Conservation (phyloP, 148 eudicot genomes). For the Camellia granthamiana region DNA sequence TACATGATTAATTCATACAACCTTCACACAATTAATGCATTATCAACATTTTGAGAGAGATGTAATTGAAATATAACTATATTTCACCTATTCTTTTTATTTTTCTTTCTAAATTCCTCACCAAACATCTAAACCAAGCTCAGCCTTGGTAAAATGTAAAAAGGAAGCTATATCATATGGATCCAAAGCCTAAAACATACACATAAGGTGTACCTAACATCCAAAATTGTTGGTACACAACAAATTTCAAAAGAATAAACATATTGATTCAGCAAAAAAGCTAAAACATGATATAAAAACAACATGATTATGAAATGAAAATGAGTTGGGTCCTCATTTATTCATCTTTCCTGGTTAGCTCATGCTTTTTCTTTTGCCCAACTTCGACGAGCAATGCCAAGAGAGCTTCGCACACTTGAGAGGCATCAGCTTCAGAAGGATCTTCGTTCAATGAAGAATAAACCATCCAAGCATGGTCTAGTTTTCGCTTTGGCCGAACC, state of each 20-base stretch:
- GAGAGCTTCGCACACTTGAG: conserved; percentile 94
- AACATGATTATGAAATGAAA: neutral
- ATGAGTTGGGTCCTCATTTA: conserved; percentile 19
- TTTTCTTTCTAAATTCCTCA: too few relatives aligned
- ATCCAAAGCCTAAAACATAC: too few relatives aligned
- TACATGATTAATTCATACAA: too few relatives aligned
- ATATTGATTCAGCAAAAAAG: neutral
- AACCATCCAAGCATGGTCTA: conserved; percentile 99
- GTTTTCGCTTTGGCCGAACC: conserved; percentile 71
- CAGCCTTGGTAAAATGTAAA: too few relatives aligned
- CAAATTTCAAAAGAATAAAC: neutral
- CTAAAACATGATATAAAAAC: neutral
- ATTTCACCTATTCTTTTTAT: too few relatives aligned
- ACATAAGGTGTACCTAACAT: too few relatives aligned
- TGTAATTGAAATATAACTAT: too few relatives aligned
- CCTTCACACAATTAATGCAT: too few relatives aligned
- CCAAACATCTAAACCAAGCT: too few relatives aligned
- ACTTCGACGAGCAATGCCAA: conserved; percentile 72
- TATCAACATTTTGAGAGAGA: too few relatives aligned
- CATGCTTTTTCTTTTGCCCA: conserved; percentile 49
- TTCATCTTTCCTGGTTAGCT: conserved; percentile 42
- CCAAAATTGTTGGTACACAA: too few relatives aligned
- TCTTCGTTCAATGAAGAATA: conserved; percentile 77
- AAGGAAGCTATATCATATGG: too few relatives aligned
- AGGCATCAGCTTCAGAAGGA: conserved; percentile 68